phyloP scores from a whole-genome alignment of 2,329 filamentous ascomycete species.

The Pleomassaria siparia region DNA sequence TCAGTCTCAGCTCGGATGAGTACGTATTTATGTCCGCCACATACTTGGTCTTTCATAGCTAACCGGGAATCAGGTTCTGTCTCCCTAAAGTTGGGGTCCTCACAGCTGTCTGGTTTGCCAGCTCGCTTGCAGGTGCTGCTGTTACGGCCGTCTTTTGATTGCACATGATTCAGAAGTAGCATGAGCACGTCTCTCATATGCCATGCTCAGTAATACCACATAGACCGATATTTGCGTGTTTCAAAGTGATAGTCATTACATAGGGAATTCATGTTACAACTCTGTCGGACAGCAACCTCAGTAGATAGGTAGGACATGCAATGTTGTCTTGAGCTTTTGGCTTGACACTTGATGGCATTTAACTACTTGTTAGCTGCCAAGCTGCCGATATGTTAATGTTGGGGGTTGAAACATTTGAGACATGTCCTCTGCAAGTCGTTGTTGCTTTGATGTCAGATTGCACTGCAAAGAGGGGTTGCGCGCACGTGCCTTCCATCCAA shows the following conservation, averaged over 20 bases:
- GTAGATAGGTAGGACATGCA: too few species aligned
- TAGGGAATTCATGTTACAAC: too few species aligned
- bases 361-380: too few species aligned
- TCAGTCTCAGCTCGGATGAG: constrained; percentile 23
- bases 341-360: too few species aligned
- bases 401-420: background rate
- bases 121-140: constrained; percentile 8
- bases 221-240: too few species aligned
- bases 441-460: too few species aligned
- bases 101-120: constrained; percentile 23
- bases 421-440: too few species aligned
- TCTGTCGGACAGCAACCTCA: too few species aligned
- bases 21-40: constrained; percentile 22
- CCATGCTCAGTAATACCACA: background rate
- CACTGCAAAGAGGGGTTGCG: background rate
- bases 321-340: too few species aligned
- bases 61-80: constrained; percentile 28
- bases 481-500: background rate
- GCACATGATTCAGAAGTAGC: background rate
- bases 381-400: too few species aligned
- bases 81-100: constrained; percentile 26
- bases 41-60: constrained; percentile 9
- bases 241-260: too few species aligned
- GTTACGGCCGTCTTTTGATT: background rate
- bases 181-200: background rate